A percentile compares a stretch with the other conserved stretches of the same genome.
Evolutionary conservation across 176 grass and related monocot genomes (phyloP).

Genomic region (Echinochloa phyllopogon): DNA sequence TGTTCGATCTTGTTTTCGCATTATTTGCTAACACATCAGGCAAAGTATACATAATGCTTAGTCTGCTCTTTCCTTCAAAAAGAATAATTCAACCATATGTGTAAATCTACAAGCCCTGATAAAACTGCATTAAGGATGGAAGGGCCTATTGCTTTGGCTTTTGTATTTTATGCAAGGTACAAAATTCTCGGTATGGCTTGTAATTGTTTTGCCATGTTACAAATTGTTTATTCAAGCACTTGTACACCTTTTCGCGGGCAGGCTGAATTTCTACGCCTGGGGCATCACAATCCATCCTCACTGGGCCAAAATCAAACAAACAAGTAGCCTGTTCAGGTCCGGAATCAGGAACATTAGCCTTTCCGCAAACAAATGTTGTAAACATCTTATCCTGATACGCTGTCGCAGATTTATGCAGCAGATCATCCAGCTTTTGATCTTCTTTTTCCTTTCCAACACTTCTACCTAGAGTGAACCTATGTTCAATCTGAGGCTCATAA

Average conservation of each 20-base stretch:
- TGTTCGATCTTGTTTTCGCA: no score
- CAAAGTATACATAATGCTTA: background rate
- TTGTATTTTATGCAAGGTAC: slow-evolving; percentile 64
- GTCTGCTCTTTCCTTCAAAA: background rate
- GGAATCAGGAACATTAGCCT: slow-evolving; percentile 52
- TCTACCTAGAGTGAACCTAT: slow-evolving; percentile 27
- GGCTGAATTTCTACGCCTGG: slow-evolving; percentile 50
- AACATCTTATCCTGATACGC: slow-evolving; percentile 58
- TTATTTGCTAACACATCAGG: no score
- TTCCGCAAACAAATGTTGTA: slow-evolving; percentile 73
- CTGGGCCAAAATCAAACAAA: slow-evolving; percentile 64
- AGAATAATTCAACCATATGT: background rate
- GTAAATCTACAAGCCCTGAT: slow-evolving; percentile 13
- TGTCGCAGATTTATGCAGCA: slow-evolving; percentile 24
- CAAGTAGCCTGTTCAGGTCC: slow-evolving; percentile 39
- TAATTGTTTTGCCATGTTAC: slow-evolving; percentile 75
- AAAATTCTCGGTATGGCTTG: slow-evolving; percentile 81
- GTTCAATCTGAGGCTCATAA: slow-evolving; percentile 66
- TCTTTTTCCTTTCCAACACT: slow-evolving; percentile 41
- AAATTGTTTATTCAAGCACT: slow-evolving; percentile 70
- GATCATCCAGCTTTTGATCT: slow-evolving; percentile 30
- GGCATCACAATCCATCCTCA: slow-evolving; percentile 74
- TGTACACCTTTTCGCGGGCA: slow-evolving; percentile 54
- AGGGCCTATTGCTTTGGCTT: slow-evolving; percentile 39
- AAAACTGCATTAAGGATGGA: slow-evolving; percentile 25